Evolutionary conservation across 1,284 basidiomycete genomes (phyloP).

Genomic region (Cutaneotrichosporon arboriforme): DNA sequence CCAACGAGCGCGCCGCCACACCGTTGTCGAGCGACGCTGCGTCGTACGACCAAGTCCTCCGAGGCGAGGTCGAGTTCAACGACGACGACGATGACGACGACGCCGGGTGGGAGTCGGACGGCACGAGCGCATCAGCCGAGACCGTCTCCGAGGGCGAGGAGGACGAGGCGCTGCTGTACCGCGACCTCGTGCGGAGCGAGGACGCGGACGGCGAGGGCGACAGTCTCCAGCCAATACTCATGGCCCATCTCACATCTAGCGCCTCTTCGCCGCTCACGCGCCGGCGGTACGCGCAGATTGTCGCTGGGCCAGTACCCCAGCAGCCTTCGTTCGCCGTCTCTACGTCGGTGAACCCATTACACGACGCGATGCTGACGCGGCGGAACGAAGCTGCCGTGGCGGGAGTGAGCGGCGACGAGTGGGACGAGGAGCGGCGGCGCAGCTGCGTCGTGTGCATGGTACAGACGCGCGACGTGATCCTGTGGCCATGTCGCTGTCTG

Average conservation of each 20-base stretch:
- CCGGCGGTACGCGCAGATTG: constrained; percentile 33
- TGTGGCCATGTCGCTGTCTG: constrained; percentile 46
- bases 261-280: constrained; percentile 39
- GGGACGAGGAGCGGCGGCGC: constrained; percentile 39
- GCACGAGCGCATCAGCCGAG: constrained; percentile 9
- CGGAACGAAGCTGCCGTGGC: neutral
- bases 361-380: constrained; percentile 4
- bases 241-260: constrained; percentile 41
- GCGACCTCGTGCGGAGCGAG: constrained; percentile 22
- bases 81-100: constrained; percentile 39
- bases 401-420: constrained; percentile 24
- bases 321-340: neutral
- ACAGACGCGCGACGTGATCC: constrained; percentile 42
- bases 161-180: constrained; percentile 24
- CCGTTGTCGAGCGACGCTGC: neutral
- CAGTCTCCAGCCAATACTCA: constrained; percentile 38
- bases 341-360: neutral
- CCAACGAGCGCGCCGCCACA: neutral
- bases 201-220: constrained; percentile 11
- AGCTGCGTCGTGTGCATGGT: constrained; percentile 44
- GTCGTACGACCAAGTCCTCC: constrained; percentile 22
- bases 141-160: constrained; percentile 14
- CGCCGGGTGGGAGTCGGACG: constrained; percentile 21
- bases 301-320: neutral
- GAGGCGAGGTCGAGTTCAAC: constrained; percentile 27